Evolutionary conservation across 2,329 filamentous ascomycete species (phyloP).

Genomic region (Botrytis paeoniae): DNA sequence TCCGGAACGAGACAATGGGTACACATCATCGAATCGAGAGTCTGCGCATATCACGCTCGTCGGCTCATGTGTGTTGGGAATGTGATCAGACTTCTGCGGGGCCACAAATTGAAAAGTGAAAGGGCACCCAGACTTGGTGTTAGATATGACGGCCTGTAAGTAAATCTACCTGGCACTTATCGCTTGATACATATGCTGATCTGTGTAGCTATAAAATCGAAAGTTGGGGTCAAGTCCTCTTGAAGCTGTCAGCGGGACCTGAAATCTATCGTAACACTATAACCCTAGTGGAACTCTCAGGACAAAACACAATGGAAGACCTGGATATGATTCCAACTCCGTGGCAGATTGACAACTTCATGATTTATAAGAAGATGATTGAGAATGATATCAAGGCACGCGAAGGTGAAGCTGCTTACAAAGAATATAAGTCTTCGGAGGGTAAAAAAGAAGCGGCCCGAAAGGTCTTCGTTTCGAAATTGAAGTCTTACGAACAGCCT

Average conservation of each 20-base stretch:
- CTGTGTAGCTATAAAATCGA: conserved; percentile 43
- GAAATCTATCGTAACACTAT: conserved; percentile 46
- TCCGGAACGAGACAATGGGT: conserved; percentile 38
- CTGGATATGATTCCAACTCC: conserved; percentile 47
- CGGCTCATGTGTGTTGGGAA: conserved; percentile 50
- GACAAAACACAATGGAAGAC: conserved; percentile 45
- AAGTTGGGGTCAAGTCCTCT: conserved; percentile 43
- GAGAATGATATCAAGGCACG: conserved; percentile 39
- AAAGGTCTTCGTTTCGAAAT: conserved; percentile 19
- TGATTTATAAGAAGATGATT: conserved; percentile 48
- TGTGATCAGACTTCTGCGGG: conserved; percentile 52
- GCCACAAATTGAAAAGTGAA: conserved; percentile 49
- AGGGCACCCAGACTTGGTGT: conserved; percentile 52
- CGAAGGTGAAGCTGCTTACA: conserved; percentile 41
- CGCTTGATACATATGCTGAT: conserved; percentile 8
- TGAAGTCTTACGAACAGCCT: conserved; percentile 11
- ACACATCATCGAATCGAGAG: conserved; percentile 47
- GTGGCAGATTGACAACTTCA: conserved; percentile 57
- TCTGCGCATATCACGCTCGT: conserved; percentile 47
- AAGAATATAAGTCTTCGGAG: conserved; percentile 23
- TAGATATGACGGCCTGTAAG: conserved; percentile 57
- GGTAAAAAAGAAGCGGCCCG: conserved; percentile 21
- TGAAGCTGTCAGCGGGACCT: conserved; percentile 41
- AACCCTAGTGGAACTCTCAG: conserved; percentile 45
- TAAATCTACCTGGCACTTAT: conserved; percentile 22